Base-by-base conservation (phyloP, 768 basidiomycete genomes). In the Auriscalpium vulgare region DNA sequence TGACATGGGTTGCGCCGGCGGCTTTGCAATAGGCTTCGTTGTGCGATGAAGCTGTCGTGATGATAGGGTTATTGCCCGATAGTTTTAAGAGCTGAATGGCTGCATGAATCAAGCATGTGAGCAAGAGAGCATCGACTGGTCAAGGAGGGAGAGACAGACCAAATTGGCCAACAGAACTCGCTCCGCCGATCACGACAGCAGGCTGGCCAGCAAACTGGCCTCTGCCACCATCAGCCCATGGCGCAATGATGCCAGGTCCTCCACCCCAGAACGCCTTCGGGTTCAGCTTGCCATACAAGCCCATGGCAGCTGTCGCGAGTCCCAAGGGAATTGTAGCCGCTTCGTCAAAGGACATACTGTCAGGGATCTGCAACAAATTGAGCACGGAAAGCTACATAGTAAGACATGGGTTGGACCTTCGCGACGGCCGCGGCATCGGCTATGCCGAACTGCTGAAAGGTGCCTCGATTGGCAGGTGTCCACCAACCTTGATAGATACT, bases 301-400 rank as follows among this genome's bases (percentile, higher is more conserved):
- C 81, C 19, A 75, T 67, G 37, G 75, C 76, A 16, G 79, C 78
- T 17, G 78, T 76, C 8, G 73, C 71, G 17, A 82, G 59, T 1
- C 70, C 80, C 2, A 78, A 66, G 6, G 81, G 78, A n/a, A 83
- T 62, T 1, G 80, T 75, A 0, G 77, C 60, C 2, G 75, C 80
- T 54, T 78, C 68, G 14, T 79, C 81, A 56, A 76, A 79, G 1
- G 76, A 71, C 47, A 79, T 44, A 43, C 69, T 72, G 8, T 69
- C 64, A 1, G 81, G 81, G 43, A 82, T 75, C 76, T 80, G 47
- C 5, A 16, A 23, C 10, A 16, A 44, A 4, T 10, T 11, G 14
- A 16, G 36, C 19, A 23, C 17, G 16, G 38, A 6, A 11, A 23
- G 17, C 16, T 17, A 8, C 46, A n/a, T 17, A 11, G 16, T 40